Conservation (phyloP, 2,329 filamentous ascomycete species). For the Tricladium varicosporioides region DNA sequence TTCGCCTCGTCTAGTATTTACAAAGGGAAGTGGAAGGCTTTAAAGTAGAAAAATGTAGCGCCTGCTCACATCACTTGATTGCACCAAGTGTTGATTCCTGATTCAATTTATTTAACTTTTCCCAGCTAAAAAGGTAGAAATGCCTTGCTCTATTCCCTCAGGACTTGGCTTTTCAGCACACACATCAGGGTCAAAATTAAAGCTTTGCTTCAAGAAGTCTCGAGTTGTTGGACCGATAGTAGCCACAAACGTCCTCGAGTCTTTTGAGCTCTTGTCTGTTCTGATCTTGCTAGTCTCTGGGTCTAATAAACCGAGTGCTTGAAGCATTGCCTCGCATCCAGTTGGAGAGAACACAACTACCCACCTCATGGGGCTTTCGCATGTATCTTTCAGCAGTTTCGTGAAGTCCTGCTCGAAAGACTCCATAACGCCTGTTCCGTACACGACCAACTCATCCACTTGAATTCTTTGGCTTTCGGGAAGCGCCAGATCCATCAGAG, state of each 20-base stretch:
- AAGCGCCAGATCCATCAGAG: conserved; percentile 60
- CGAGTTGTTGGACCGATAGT: conserved; percentile 94
- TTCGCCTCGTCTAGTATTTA: no score
- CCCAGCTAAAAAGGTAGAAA: conserved; percentile 37
- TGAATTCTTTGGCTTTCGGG: conserved; percentile 50
- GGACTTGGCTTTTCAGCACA: conserved; percentile 81
- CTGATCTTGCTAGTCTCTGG: conserved; percentile 41
- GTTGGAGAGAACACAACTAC: conserved; percentile 72
- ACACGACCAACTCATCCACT: conserved; percentile 80
- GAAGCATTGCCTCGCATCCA: conserved; percentile 60
- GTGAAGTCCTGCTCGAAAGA: conserved; percentile 71
- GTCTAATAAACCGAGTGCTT: conserved; percentile 51
- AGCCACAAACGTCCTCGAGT: conserved; percentile 59
- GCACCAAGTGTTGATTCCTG: no score
- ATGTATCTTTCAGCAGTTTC: conserved; percentile 46
- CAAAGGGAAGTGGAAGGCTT: no score
- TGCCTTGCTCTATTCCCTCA: conserved; percentile 71
- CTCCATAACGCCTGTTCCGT: conserved; percentile 80
- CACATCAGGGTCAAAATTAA: conserved; percentile 70
- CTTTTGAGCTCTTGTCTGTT: conserved; percentile 27
- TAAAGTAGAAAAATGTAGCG: no score
- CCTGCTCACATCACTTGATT: no score
- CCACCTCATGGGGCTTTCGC: conserved; percentile 54
- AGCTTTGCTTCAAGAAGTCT: conserved; percentile 64
- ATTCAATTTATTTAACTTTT: neutral